Percentiles rank a stretch among this genome's conserved stretches.
Evolutionary conservation across 1,139 yeast species (phyloP).

Genomic region (Nakaseomyces nivariensis): DNA sequence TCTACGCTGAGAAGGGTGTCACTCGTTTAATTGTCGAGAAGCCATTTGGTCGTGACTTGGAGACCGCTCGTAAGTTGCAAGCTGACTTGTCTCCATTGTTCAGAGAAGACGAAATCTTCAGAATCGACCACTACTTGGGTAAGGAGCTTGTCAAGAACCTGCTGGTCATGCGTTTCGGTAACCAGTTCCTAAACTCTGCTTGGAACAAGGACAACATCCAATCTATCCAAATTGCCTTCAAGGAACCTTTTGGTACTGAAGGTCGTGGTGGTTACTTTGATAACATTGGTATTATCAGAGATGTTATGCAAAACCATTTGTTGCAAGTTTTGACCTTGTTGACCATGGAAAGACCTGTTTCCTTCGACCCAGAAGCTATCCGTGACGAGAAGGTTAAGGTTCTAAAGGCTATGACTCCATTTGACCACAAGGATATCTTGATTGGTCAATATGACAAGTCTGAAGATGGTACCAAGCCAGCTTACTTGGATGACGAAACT

Average conservation of each 20-base stretch:
- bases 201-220: conserved; percentile 79
- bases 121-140: conserved; percentile 96
- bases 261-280: conserved; percentile 99
- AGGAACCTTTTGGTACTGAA: conserved; percentile 96
- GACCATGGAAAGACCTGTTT: conserved; percentile 92
- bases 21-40: conserved; percentile 87
- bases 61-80: conserved; percentile 69
- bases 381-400: conserved; percentile 96
- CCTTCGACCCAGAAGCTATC: conserved; percentile 83
- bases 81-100: conserved; percentile 71
- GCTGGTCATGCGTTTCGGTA: conserved; percentile 80
- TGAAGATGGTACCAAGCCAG: conserved; percentile 81
- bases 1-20: conserved; percentile 58
- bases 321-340: conserved; percentile 83
- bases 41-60: conserved; percentile 93
- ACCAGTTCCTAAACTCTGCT: conserved; percentile 69
- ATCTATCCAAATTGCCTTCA: conserved; percentile 79
- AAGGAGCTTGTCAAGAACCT: conserved; percentile 96
- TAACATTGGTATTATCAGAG: conserved; percentile 89
- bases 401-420: conserved; percentile 65
- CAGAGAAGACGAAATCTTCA: conserved; percentile 81
- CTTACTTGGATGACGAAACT: conserved; percentile 88
- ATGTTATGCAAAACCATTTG: conserved; percentile 96
- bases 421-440: conserved; percentile 56
- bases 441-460: conserved; percentile 84